Conservation (phyloP, 768 basidiomycete genomes). For the Russula earlei region DNA sequence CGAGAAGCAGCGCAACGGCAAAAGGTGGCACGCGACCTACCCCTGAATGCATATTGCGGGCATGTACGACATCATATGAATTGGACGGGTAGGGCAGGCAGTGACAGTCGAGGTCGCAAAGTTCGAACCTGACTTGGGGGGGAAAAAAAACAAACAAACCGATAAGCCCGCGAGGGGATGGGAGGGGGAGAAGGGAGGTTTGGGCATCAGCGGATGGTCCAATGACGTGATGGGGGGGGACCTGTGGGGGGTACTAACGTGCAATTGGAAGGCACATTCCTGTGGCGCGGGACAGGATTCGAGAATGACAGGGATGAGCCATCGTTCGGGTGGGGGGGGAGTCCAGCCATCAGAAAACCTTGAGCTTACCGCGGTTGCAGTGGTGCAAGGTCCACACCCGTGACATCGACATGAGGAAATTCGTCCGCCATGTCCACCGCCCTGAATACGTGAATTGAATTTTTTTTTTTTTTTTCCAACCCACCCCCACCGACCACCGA, state of each 20-base stretch:
- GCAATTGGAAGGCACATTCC: slow-evolving; percentile 62
- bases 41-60: slow-evolving; percentile 58
- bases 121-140: slow-evolving; percentile 44
- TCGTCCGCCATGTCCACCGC: slow-evolving; percentile 67
- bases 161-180: neutral
- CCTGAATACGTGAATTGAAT: slow-evolving; percentile 34
- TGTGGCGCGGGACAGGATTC: slow-evolving; percentile 23
- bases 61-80: slow-evolving; percentile 62
- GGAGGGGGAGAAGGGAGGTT: neutral
- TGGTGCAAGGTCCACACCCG: slow-evolving; percentile 63
- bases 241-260: slow-evolving; percentile 39
- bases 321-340: too few species aligned
- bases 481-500: too few species aligned
- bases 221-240: neutral
- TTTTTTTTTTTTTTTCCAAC: too few species aligned
- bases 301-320: neutral
- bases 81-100: slow-evolving; percentile 54
- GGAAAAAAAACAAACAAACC: neutral
- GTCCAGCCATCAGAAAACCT: slow-evolving; percentile 2
- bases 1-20: slow-evolving; percentile 1
- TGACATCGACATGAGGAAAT: slow-evolving; percentile 55
- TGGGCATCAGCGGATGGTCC: neutral
- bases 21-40: slow-evolving; percentile 31
- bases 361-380: slow-evolving; percentile 53
- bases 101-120: slow-evolving; percentile 55